phyloP scores from a whole-genome alignment of 2,329 filamentous ascomycete species.

The Claviceps sp. region DNA sequence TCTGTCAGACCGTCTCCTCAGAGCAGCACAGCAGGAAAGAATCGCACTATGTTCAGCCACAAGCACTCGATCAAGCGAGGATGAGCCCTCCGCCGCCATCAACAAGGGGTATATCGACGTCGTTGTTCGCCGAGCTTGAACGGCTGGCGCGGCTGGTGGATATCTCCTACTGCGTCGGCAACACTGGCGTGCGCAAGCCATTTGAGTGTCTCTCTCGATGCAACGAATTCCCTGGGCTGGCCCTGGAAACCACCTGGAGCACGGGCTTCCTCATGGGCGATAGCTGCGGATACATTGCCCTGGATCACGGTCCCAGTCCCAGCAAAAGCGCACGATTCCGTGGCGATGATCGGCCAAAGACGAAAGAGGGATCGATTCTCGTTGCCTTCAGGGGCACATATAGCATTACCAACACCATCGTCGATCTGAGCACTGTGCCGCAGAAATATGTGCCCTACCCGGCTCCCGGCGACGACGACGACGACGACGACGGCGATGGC shows the following conservation, averaged over 20 bases:
- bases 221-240: slow-evolving; percentile 65
- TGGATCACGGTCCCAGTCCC: slow-evolving; percentile 46
- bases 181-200: slow-evolving; percentile 65
- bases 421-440: slow-evolving; percentile 78
- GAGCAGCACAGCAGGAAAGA: background rate
- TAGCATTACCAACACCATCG: slow-evolving; percentile 79
- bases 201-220: slow-evolving; percentile 81
- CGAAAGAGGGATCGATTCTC: slow-evolving; percentile 40
- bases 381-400: slow-evolving; percentile 92
- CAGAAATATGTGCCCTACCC: slow-evolving; percentile 88
- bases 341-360: slow-evolving; percentile 5
- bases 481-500: slow-evolving; percentile 25
- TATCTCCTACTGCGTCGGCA: slow-evolving; percentile 86
- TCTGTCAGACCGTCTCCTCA: background rate
- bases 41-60: background rate
- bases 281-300: slow-evolving; percentile 83
- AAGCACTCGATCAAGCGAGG: background rate
- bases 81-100: background rate
- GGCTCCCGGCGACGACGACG: slow-evolving; percentile 32
- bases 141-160: slow-evolving; percentile 85
- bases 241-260: slow-evolving; percentile 76
- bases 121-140: slow-evolving; percentile 70
- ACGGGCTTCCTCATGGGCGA: slow-evolving; percentile 78
- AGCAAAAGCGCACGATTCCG: slow-evolving; percentile 9
- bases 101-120: slow-evolving; percentile 32